A percentile compares a stretch with the other conserved stretches of the same genome.
These are phyloP conservation scores for Dryas drummondii DNA, from an alignment of 306 rosid genomes.

Conservation along the genomic window DNA sequence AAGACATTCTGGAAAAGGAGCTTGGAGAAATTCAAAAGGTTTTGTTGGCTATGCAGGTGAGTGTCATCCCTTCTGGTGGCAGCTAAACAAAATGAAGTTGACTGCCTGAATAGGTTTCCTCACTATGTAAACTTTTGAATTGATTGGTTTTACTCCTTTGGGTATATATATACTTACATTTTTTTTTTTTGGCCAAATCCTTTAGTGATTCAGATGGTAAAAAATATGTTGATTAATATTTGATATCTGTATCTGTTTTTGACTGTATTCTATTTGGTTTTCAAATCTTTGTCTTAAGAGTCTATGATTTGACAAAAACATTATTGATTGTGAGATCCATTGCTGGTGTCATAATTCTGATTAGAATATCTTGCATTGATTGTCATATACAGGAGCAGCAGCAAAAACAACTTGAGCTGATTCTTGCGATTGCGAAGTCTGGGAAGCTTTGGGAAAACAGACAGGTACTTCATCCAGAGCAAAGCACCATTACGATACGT, in stretches of 20 bases:
- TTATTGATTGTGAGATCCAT: background rate
- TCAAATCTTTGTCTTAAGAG: background rate
- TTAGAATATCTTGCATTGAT: slow-evolving; percentile 12
- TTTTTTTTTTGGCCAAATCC: background rate
- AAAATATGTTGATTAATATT: background rate
- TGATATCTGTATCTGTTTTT: background rate
- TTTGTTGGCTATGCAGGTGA: slow-evolving; percentile 94
- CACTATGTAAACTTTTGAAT: background rate
- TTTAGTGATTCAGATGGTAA: background rate
- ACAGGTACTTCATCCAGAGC: slow-evolving; percentile 36
- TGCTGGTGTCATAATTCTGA: slow-evolving; percentile 12
- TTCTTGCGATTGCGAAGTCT: slow-evolving; percentile 70
- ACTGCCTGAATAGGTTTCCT: background rate
- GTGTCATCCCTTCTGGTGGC: background rate
- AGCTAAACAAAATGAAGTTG: slow-evolving; percentile 1
- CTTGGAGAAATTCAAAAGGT: slow-evolving; percentile 84
- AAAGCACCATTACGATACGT: slow-evolving; percentile 24
- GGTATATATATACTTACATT: background rate
- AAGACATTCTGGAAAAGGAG: slow-evolving; percentile 85
- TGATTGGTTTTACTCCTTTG: background rate
- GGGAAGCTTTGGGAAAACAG: slow-evolving; percentile 61
- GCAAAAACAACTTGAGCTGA: slow-evolving; percentile 79
- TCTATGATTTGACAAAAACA: background rate
- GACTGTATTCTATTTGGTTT: background rate
- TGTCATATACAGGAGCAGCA: slow-evolving; percentile 72